Base-by-base conservation (phyloP, 768 basidiomycete species). In the Ramaria rubella region DNA sequence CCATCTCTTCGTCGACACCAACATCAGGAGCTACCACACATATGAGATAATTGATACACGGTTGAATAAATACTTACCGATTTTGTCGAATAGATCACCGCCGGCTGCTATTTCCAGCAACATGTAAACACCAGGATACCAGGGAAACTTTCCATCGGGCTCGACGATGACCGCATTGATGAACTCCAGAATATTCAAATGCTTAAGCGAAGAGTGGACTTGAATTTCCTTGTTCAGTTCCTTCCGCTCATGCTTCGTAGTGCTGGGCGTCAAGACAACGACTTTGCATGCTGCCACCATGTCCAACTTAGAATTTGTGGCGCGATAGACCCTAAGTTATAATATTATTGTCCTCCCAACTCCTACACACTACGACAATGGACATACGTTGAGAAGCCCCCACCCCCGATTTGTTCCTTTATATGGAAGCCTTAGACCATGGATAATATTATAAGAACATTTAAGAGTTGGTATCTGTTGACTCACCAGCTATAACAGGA, bases 1-100 rank as follows among this genome's bases (percentile, higher is more conserved):
- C 91, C 0, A 95, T 74, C 23, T 95, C 87, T 57, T 94, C 87
- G 23, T 81, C 79, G 2, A 94, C 77, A 5, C 96, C 96, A 6
- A 90, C 76, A 68, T 98, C 91, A 1, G 96, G 94, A 2, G 86
- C 96, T 36, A 57, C 21, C 55, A 36, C 33, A 44, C 11, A 29
- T 23, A 38, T 30, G 52, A 51, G n/a, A 12, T 9, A 21, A 12
- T 50, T 38, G 36, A 33, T 40, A 53, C 34, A 44, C 26, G 53
- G 17, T 24, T 31, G 14, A 5, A 45, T 12, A 26, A 4, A 7
- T 5, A 69, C 87, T 42, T 65, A 95, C 95, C 90, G 51, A 99
- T 99, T 75, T 97, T 99, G 70, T 99, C 96, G 68, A 99, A 99
- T 30, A 99, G 72, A 69, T 98, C 96, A 0, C 96, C 96, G 21